Conservation (phyloP, 2,329 filamentous ascomycete species). For the Botrytis hyacinthi region DNA sequence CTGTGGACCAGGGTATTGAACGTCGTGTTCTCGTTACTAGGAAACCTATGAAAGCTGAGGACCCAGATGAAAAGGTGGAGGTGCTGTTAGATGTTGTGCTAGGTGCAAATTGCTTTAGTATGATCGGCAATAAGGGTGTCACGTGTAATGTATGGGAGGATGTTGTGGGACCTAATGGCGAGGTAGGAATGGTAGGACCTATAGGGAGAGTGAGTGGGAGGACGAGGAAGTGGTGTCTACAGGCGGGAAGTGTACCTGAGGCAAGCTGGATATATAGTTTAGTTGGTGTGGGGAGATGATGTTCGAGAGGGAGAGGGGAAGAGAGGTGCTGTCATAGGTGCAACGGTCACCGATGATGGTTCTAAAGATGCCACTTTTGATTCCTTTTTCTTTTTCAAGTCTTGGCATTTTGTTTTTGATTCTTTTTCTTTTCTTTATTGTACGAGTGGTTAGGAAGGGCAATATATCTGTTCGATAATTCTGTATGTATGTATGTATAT, state of each 20-base stretch:
- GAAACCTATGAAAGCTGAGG: constrained; percentile 24
- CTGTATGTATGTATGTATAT: constrained; percentile 15
- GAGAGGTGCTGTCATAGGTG: neutral
- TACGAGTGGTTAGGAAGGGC: neutral
- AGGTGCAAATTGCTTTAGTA: constrained; percentile 31
- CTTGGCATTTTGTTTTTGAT: neutral
- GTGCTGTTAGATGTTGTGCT: constrained; percentile 31
- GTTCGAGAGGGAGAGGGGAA: neutral
- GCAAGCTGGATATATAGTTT: constrained; percentile 35
- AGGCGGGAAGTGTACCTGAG: constrained; percentile 30
- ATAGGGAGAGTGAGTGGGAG: constrained; percentile 32
- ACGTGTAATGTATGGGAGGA: constrained; percentile 35
- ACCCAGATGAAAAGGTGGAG: constrained; percentile 19
- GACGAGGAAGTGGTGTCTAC: constrained; percentile 35
- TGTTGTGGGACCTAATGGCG: constrained; percentile 32
- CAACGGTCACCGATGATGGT: neutral
- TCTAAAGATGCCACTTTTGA: constrained; percentile 9
- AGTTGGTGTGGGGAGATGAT: constrained; percentile 19
- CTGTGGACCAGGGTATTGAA: constrained; percentile 65
- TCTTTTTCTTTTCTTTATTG: neutral
- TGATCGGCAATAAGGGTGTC: constrained; percentile 31
- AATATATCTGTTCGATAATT: neutral
- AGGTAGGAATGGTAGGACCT: constrained; percentile 30
- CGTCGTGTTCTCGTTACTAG: constrained; percentile 86
- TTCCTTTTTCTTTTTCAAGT: neutral